A percentile compares a stretch with the other conserved stretches of the same genome.
phyloP scores from a whole-genome alignment of 2,329 filamentous ascomycete genomes.

The Botryosphaeria agaves region DNA sequence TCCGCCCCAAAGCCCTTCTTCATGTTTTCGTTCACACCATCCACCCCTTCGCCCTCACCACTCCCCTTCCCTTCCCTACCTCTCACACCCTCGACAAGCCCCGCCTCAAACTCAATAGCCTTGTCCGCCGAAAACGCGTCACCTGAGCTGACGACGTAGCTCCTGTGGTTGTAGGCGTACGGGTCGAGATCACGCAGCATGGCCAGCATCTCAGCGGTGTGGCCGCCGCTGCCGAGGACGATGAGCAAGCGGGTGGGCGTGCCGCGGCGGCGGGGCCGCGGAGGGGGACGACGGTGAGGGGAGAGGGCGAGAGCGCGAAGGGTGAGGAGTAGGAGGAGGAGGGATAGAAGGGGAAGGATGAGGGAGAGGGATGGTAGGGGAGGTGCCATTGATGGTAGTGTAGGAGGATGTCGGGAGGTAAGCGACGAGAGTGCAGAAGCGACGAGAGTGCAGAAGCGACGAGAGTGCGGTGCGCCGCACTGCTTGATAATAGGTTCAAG shows the following conservation, averaged over 20 bases:
- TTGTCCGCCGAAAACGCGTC: conserved; percentile 53
- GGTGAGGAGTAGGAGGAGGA: conserved; percentile 14
- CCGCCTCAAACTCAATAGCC: conserved; percentile 45
- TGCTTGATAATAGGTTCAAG: too few relatives aligned
- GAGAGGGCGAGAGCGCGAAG: conserved; percentile 24
- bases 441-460: too few relatives aligned
- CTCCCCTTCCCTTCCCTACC: conserved; percentile 4
- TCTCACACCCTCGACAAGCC: conserved; percentile 10
- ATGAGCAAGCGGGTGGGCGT: conserved; percentile 48
- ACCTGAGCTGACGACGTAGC: conserved; percentile 64
- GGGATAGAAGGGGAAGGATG: conserved; percentile 14
- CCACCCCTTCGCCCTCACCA: conserved; percentile 2
- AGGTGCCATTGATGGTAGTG: too few relatives aligned
- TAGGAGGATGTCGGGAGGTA: too few relatives aligned
- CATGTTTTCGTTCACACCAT: conserved; percentile 2
- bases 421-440: too few relatives aligned
- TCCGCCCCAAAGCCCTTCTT: conserved; percentile 1
- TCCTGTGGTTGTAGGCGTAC: conserved; percentile 42
- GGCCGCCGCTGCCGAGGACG: conserved; percentile 81
- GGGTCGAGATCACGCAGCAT: conserved; percentile 49
- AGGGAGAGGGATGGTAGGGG: conserved; percentile 12
- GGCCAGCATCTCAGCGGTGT: conserved; percentile 86
- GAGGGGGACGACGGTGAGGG: conserved; percentile 12
- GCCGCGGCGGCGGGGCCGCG: conserved; percentile 11
- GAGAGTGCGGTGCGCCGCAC: too few relatives aligned